phyloP scores from a whole-genome alignment of 2,329 filamentous ascomycete genomes.

The Diaporthe vaccinii region DNA sequence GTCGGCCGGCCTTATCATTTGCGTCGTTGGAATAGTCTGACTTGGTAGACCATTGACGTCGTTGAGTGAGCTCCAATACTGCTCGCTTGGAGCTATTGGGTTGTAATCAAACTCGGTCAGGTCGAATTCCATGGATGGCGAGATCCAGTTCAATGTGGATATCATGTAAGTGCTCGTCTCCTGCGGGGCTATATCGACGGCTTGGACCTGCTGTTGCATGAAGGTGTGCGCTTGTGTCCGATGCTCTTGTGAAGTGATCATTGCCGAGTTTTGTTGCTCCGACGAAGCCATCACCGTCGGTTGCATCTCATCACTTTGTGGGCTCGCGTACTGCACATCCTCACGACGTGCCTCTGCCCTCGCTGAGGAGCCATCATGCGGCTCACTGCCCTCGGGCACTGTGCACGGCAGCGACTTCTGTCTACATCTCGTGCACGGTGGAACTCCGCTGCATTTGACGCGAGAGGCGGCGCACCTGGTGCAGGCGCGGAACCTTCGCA shows the following conservation, averaged over 20 bases:
- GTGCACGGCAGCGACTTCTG: slow-evolving; percentile 35
- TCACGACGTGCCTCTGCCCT: neutral
- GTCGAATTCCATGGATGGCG: slow-evolving; percentile 35
- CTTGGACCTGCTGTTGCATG: slow-evolving; percentile 14
- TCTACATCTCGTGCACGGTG: slow-evolving; percentile 28
- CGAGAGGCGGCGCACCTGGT: slow-evolving; percentile 33
- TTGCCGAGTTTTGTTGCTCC: neutral
- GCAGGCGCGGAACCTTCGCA: slow-evolving; percentile 36
- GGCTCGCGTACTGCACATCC: neutral
- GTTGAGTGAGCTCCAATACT: slow-evolving; percentile 29
- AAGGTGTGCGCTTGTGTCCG: neutral
- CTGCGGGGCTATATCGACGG: slow-evolving; percentile 2
- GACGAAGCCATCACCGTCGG: neutral
- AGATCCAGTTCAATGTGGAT: slow-evolving; percentile 36
- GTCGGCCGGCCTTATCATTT: neutral
- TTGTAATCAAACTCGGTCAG: slow-evolving; percentile 33
- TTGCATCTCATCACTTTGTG: slow-evolving; percentile 1
- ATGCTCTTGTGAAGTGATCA: neutral
- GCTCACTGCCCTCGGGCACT: slow-evolving; percentile 23
- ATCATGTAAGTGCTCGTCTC: slow-evolving; percentile 35
- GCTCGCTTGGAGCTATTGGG: slow-evolving; percentile 25
- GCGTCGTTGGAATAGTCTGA: neutral
- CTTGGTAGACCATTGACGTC: neutral
- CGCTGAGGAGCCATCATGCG: neutral
- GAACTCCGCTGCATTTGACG: slow-evolving; percentile 33